Evolutionary conservation across 1,139 yeast genomes (phyloP), one percentile per base, ranked within the genome.

Genomic region (Pichia sp.): DNA sequence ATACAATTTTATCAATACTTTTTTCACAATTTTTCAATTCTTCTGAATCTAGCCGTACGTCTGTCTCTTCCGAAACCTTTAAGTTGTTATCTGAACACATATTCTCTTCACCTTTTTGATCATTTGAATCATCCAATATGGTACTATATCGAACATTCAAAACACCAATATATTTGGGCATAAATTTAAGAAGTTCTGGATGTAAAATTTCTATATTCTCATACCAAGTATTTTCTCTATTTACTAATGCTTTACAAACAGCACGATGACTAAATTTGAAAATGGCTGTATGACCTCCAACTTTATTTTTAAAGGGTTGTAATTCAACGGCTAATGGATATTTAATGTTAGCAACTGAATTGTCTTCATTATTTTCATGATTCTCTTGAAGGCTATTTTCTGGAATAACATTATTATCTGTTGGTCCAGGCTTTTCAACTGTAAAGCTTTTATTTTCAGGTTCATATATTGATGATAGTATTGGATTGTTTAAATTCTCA

Each of bases 271-370:
- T 84, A 60, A 92, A 92, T 52, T 92, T 75, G 65, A 92, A 94
- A 39, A 94, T 89, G 2, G 97, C 97, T 0, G 97, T 92, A 62
- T 94, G 99, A 0, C 99, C 99, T 9, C 99, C 99, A 7, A 94
- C 98, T 59, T 86, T 86, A 60, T 92, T 90, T 53, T 82, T 80
- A 66, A 85, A 90, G 2, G 95, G 96, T 43, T 87, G 78, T 46
- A 90, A 67, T 60, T 89, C 96, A 1, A 89, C 96, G 1, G 96
- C 81, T 39, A 81, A 66, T 2, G 89, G 86, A 55, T 70, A 82
- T 32, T 69, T 68, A 6, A 65, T 34, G 11, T 45, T 43, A 4
- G 39, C 36, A 10, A 24, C 45, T 3, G 39, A 36, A 11, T 27
- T 25, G 12, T 10, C 26, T 20, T 26, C 8, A 6, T 20, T 31